These are phyloP conservation scores for Withania somnifera DNA, from an alignment of 305 asterid genomes.

Conservation along the genomic window DNA sequence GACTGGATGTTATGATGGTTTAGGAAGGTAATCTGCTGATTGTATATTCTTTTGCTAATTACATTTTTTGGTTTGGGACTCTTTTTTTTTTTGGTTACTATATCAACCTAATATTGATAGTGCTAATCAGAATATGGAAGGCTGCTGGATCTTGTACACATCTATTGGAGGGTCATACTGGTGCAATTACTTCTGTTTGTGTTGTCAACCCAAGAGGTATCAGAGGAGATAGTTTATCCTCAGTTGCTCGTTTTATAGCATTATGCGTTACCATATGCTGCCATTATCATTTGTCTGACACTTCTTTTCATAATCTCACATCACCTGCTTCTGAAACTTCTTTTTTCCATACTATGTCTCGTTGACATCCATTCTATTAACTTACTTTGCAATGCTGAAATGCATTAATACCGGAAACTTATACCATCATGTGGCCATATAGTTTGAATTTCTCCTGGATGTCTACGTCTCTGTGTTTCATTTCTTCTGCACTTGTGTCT, in stretches of 20 bases:
- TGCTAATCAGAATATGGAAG: conserved; percentile 62
- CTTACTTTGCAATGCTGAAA: background rate
- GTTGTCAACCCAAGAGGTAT: conserved; percentile 50
- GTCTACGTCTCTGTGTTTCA: background rate
- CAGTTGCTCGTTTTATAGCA: background rate
- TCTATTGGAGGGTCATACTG: conserved; percentile 77
- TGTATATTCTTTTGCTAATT: background rate
- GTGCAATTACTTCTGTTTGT: conserved; percentile 70
- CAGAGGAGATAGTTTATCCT: background rate
- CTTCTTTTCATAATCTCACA: background rate
- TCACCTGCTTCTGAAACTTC: background rate
- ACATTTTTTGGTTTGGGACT: background rate
- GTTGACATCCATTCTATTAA: background rate
- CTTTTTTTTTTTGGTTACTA: background rate
- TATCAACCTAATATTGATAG: background rate
- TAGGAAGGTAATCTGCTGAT: conserved; percentile 57
- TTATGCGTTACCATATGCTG: background rate
- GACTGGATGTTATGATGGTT: conserved; percentile 88
- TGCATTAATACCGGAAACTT: background rate
- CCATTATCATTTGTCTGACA: background rate
- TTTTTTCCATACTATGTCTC: background rate
- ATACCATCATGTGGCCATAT: background rate
- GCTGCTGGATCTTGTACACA: conserved; percentile 72
- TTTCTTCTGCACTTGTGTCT: background rate
- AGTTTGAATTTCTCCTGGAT: background rate